phyloP scores from a whole-genome alignment of 306 rosid genomes.

The Purshia tridentata region DNA sequence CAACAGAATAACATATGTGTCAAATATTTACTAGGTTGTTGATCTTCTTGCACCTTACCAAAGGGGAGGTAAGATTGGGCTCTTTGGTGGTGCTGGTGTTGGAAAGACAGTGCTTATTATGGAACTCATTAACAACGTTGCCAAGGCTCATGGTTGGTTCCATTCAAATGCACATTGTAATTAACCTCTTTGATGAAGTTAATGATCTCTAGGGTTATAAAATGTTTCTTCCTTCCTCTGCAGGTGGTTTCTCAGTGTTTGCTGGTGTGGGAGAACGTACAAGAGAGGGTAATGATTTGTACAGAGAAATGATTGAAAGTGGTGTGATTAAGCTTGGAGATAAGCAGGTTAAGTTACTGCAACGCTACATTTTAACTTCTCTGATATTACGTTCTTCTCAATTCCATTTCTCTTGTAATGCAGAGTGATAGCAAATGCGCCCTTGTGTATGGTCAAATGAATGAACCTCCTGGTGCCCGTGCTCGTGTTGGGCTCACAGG shows the following conservation, averaged over 20 bases:
- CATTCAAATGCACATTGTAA: not conserved
- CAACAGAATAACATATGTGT: not conserved
- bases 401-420: not conserved
- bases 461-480: slow-evolving; percentile 98
- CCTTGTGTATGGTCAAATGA: slow-evolving; percentile 97
- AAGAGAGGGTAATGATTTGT: slow-evolving; percentile 91
- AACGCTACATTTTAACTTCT: not conserved
- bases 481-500: slow-evolving; percentile 99
- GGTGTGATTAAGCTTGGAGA: slow-evolving; percentile 97
- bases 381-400: not conserved
- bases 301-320: slow-evolving; percentile 98
- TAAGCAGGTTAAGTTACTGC: slow-evolving; percentile 56
- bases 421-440: slow-evolving; percentile 95
- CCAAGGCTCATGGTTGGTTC: slow-evolving; percentile 86
- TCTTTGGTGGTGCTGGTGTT: slow-evolving; percentile 88
- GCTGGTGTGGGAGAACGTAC: slow-evolving; percentile 99
- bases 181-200: not conserved
- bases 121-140: slow-evolving; percentile 96
- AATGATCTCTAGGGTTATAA: not conserved
- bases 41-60: slow-evolving; percentile 85
- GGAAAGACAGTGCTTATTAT: slow-evolving; percentile 89
- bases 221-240: slow-evolving; percentile 5
- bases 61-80: slow-evolving; percentile 90
- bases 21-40: slow-evolving; percentile 52
- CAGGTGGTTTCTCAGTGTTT: slow-evolving; percentile 99